Evolutionary conservation across 176 grass and related monocot species (phyloP).

Genomic region (Canna indica): DNA sequence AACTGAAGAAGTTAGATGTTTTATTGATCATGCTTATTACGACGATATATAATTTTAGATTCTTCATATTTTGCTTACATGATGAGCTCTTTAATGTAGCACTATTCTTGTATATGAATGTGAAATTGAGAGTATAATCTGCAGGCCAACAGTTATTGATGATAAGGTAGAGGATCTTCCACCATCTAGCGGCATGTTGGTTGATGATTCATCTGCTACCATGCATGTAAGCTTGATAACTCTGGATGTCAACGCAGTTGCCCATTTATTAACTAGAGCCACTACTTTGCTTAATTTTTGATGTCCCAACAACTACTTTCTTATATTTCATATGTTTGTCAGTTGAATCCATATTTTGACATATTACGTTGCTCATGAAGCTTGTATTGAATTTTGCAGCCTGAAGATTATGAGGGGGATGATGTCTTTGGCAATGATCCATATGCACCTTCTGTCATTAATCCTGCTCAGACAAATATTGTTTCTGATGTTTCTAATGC

Average conservation of each 20-base stretch:
- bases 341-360: conserved; percentile 23
- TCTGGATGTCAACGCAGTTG: background rate
- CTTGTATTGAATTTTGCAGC: conserved; percentile 43
- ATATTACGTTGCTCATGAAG: background rate
- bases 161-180: conserved; percentile 44
- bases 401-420: conserved; percentile 94
- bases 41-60: conserved; percentile 16
- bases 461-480: conserved; percentile 44
- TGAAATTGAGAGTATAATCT: conserved; percentile 5
- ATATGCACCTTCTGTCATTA: conserved; percentile 50
- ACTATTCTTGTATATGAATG: background rate
- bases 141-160: conserved; percentile 67
- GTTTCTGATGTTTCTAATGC: conserved; percentile 36
- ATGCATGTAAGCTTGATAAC: conserved; percentile 61
- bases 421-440: conserved; percentile 88
- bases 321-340: background rate
- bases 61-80: conserved; percentile 44
- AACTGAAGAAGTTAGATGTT: background rate
- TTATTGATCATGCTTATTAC: conserved; percentile 10
- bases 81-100: background rate
- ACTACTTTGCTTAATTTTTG: background rate
- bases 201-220: conserved; percentile 42
- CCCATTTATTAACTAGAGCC: background rate
- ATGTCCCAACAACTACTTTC: background rate
- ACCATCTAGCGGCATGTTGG: conserved; percentile 33